phyloP scores from a whole-genome alignment of 805 yeast genomes.

The Suhomyces sp. region DNA sequence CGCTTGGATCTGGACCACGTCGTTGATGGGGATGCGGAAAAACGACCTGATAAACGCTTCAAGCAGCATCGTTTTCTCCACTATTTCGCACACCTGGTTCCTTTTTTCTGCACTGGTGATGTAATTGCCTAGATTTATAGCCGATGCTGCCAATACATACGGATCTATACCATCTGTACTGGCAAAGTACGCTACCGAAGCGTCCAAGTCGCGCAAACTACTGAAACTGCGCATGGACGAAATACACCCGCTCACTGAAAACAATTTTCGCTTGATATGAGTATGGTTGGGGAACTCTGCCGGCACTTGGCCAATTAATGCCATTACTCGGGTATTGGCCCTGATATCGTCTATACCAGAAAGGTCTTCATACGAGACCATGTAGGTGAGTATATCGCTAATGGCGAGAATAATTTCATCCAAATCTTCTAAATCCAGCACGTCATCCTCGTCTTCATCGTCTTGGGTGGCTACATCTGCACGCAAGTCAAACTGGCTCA shows the following conservation, averaged over 20 bases:
- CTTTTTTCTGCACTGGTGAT: constrained; percentile 20
- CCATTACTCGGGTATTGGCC: constrained; percentile 4
- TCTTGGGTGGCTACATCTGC: neutral
- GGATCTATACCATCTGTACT: constrained; percentile 11
- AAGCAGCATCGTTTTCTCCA: constrained; percentile 5
- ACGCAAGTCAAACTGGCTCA: neutral
- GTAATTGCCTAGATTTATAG: constrained; percentile 36
- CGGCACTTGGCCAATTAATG: neutral
- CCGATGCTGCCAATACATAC: constrained; percentile 28
- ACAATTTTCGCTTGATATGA: constrained; percentile 24
- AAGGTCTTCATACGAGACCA: constrained; percentile 5
- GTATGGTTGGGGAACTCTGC: constrained; percentile 6
- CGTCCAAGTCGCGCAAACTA: constrained; percentile 16
- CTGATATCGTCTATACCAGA: neutral
- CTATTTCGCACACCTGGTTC: constrained; percentile 9
- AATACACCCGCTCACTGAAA: constrained; percentile 34
- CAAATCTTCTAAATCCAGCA: constrained; percentile 4
- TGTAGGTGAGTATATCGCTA: neutral
- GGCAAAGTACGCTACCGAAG: constrained; percentile 13
- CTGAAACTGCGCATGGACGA: constrained; percentile 30
- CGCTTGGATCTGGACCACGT: constrained; percentile 37
- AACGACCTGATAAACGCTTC: constrained; percentile 17
- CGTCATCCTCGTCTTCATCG: constrained; percentile 2
- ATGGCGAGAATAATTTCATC: constrained; percentile 2
- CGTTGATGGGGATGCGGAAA: constrained; percentile 22